phyloP scores from a whole-genome alignment of 2,329 filamentous ascomycete species.

The Sporothrix variecibatus region DNA sequence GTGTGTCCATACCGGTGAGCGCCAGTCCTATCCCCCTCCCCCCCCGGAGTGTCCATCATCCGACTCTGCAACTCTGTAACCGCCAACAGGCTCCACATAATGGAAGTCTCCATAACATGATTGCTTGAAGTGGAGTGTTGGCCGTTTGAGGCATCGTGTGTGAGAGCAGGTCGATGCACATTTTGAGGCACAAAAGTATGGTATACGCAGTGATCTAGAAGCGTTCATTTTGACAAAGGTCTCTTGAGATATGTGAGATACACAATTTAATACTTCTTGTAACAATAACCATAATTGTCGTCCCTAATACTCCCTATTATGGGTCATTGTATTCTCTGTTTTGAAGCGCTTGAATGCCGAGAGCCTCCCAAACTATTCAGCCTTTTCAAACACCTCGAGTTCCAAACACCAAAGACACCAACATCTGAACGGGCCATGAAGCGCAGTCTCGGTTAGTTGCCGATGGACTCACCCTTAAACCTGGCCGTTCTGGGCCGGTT shows the following conservation, averaged over 20 bases:
- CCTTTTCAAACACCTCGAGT: background rate
- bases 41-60: constrained; percentile 13
- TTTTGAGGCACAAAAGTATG: background rate
- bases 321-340: background rate
- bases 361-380: background rate
- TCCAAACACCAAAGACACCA: background rate
- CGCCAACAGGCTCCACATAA: background rate
- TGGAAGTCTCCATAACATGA: background rate
- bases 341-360: background rate
- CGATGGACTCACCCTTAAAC: background rate
- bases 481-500: constrained; percentile 7
- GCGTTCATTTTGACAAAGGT: no score
- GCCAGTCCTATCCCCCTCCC: background rate
- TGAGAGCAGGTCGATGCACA: background rate
- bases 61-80: constrained; percentile 7
- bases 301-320: background rate
- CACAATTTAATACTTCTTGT: background rate
- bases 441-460: constrained; percentile 3
- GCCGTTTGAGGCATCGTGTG: background rate
- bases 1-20: constrained; percentile 17
- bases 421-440: background rate
- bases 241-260: background rate
- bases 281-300: background rate
- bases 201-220: background rate
- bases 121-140: background rate